These are phyloP conservation scores for Zymoseptoria passerinii DNA, from an alignment of 2,329 filamentous ascomycete genomes.

Conservation along the genomic window DNA sequence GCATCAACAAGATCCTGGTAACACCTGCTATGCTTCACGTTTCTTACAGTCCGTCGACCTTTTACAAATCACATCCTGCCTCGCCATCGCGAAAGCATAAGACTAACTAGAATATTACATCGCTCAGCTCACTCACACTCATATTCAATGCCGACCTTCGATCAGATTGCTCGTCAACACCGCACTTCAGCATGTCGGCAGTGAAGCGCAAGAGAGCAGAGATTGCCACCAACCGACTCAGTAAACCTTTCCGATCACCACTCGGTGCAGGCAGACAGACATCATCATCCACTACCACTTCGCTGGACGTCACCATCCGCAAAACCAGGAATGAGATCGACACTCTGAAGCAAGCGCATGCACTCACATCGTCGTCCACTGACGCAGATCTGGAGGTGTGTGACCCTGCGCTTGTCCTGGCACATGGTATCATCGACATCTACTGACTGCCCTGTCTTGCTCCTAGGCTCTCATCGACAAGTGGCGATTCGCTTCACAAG, in stretches of 20 bases:
- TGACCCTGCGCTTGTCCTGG: background rate
- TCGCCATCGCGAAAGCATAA: background rate
- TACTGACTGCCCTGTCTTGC: background rate
- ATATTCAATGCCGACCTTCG: background rate
- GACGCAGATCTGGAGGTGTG: conserved; percentile 47
- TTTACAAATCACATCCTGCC: background rate
- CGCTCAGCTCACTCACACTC: background rate
- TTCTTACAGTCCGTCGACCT: background rate
- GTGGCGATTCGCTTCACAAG: conserved; percentile 54
- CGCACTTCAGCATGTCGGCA: background rate
- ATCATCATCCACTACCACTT: conserved; percentile 7
- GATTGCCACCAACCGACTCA: conserved; percentile 49
- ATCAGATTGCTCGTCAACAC: background rate
- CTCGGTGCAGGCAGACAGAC: conserved; percentile 42
- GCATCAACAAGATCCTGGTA: background rate
- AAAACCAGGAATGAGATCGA: conserved; percentile 42
- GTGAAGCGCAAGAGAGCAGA: conserved; percentile 57
- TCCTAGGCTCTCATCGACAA: conserved; percentile 42
- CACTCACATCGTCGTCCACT: conserved; percentile 38
- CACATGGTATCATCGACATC: background rate
- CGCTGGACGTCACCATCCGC: conserved; percentile 26
- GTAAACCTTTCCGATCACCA: conserved; percentile 66
- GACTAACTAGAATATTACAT: background rate
- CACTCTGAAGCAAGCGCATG: conserved; percentile 44
- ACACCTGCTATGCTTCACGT: background rate